Evolutionary conservation across 768 basidiomycete species (phyloP).

Genomic region (Macrolepiota fuliginosa): DNA sequence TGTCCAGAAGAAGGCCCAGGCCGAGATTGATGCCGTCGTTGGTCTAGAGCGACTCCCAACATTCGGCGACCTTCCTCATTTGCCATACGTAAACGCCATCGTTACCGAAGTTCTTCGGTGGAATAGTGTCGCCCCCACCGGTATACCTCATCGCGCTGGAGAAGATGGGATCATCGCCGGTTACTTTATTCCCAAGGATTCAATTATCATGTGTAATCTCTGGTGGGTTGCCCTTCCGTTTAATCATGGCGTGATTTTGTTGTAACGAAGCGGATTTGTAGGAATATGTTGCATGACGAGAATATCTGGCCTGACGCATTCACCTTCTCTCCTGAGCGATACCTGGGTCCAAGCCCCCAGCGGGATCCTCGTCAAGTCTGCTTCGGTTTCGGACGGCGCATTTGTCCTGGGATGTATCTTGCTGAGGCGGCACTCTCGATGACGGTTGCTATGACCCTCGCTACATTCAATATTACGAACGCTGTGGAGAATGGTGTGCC

Average conservation of each 20-base stretch:
- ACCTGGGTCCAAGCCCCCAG: slow-evolving; percentile 34
- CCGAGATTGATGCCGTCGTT: slow-evolving; percentile 46
- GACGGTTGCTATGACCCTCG: slow-evolving; percentile 40
- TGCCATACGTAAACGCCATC: slow-evolving; percentile 49
- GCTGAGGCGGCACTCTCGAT: slow-evolving; percentile 51
- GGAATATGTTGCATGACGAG: slow-evolving; percentile 55
- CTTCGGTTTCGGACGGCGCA: slow-evolving; percentile 48
- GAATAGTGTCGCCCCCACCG: slow-evolving; percentile 45
- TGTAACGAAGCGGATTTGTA: slow-evolving; percentile 17
- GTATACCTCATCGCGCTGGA: slow-evolving; percentile 42
- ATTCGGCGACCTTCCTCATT: slow-evolving; percentile 36
- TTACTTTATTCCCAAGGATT: slow-evolving; percentile 48
- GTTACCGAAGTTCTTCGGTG: slow-evolving; percentile 49
- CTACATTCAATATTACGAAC: slow-evolving; percentile 47
- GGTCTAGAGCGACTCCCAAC: slow-evolving; percentile 35
- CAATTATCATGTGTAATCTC: slow-evolving; percentile 44
- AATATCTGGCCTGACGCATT: slow-evolving; percentile 47
- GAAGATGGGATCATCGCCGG: slow-evolving; percentile 43
- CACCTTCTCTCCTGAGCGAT: slow-evolving; percentile 46
- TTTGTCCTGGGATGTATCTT: slow-evolving; percentile 48
- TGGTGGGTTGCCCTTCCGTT: slow-evolving; percentile 31
- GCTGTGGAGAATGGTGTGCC: slow-evolving; percentile 40
- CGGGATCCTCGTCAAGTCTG: slow-evolving; percentile 37
- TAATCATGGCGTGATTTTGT: neutral
- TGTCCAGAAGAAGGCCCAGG: slow-evolving; percentile 49